Percentiles rank a stretch among this genome's conserved stretches.
Conservation (phyloP, 345 rosid species). For the Cochlearia excelsa region DNA sequence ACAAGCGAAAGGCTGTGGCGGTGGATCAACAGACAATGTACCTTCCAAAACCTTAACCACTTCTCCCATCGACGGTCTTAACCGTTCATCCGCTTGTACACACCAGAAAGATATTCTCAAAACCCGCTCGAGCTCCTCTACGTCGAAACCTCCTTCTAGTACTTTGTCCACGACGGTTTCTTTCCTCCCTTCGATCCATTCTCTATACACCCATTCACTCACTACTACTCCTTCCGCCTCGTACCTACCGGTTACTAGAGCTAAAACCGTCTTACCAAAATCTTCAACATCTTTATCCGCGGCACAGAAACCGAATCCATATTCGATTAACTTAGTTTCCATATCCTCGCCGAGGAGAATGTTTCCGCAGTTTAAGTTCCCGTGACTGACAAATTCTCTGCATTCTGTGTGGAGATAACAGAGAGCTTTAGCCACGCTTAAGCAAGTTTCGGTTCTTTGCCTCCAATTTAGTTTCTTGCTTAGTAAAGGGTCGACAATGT, state of each 20-base stretch:
- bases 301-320: constrained; percentile 52
- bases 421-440: constrained; percentile 62
- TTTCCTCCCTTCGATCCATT: constrained; percentile 53
- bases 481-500: constrained; percentile 49
- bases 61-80: constrained; percentile 81
- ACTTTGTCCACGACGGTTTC: constrained; percentile 50
- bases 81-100: constrained; percentile 55
- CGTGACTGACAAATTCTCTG: constrained; percentile 74
- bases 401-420: constrained; percentile 72
- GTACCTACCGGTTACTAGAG: constrained; percentile 46
- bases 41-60: constrained; percentile 83
- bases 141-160: constrained; percentile 41
- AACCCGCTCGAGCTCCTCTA: constrained; percentile 55
- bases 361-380: constrained; percentile 66
- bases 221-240: constrained; percentile 40
- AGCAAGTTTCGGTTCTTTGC: constrained; percentile 55
- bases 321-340: constrained; percentile 66
- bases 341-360: constrained; percentile 58
- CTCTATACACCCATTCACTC: constrained; percentile 48
- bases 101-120: constrained; percentile 80
- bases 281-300: constrained; percentile 69
- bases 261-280: constrained; percentile 58
- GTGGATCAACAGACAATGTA: constrained; percentile 62
- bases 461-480: constrained; percentile 62
- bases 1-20: constrained; percentile 55